Evolutionary conservation across 2,329 filamentous ascomycete species (phyloP).

Genomic region (Xylogone sp.): DNA sequence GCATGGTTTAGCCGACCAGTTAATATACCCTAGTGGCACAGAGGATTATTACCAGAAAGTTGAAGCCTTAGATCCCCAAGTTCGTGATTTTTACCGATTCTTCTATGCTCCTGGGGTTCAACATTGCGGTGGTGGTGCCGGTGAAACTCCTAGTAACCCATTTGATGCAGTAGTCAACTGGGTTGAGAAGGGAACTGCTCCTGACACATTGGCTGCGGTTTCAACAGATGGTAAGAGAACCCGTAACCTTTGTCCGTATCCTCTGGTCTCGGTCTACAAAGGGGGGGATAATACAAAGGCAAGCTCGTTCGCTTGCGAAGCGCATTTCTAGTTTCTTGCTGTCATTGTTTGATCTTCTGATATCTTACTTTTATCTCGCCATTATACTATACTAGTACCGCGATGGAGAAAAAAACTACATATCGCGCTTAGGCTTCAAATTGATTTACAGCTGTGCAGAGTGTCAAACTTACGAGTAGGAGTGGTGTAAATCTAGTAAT

Average conservation of each 20-base stretch:
- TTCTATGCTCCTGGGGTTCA: slow-evolving; percentile 29
- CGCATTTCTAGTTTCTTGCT: slow-evolving; percentile 1
- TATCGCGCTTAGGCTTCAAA: too few species aligned
- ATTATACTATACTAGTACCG: too few species aligned
- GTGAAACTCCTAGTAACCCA: slow-evolving; percentile 18
- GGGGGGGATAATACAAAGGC: background rate
- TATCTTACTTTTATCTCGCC: too few species aligned
- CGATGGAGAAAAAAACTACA: too few species aligned
- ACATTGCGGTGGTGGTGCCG: slow-evolving; percentile 28
- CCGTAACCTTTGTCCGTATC: slow-evolving; percentile 2
- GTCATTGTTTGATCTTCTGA: too few species aligned
- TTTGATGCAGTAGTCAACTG: slow-evolving; percentile 26
- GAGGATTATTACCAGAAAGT: slow-evolving; percentile 25
- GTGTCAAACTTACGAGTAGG: too few species aligned
- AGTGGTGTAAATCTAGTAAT: too few species aligned
- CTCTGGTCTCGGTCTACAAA: slow-evolving; percentile 3
- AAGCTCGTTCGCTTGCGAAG: background rate
- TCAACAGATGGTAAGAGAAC: background rate
- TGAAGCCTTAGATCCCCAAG: slow-evolving; percentile 11
- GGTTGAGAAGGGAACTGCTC: slow-evolving; percentile 28
- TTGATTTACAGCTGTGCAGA: too few species aligned
- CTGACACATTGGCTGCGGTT: slow-evolving; percentile 11
- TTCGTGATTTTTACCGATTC: slow-evolving; percentile 28
- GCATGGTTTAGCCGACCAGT: slow-evolving; percentile 8
- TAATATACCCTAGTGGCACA: slow-evolving; percentile 8